These are phyloP conservation scores for Stentor roeselii DNA, from an alignment of 73 alveolate species.

Conservation along the genomic window DNA sequence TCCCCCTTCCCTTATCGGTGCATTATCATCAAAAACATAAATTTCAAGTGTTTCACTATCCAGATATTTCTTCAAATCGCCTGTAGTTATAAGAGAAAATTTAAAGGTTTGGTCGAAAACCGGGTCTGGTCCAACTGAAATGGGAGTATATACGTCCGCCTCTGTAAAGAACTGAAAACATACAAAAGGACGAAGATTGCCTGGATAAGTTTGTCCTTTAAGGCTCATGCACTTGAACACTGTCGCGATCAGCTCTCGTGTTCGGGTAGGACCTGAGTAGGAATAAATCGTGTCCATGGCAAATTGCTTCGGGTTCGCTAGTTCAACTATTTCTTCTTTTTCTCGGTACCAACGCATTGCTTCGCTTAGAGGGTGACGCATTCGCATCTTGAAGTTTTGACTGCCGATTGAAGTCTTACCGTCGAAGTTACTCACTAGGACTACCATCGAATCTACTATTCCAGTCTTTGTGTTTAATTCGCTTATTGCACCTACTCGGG, in stretches of 20 bases:
- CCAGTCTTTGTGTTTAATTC: constrained; percentile 30
- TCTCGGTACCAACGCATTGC: constrained; percentile 79
- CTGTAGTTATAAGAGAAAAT: constrained; percentile 55
- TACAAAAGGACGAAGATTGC: constrained; percentile 70
- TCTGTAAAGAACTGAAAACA: constrained; percentile 79
- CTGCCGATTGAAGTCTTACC: constrained; percentile 49
- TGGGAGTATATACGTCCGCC: constrained; percentile 67
- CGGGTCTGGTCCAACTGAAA: constrained; percentile 71
- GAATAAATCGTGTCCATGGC: constrained; percentile 53
- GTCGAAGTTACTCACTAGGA: constrained; percentile 28
- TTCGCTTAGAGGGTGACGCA: constrained; percentile 87
- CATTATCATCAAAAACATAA: constrained; percentile 77
- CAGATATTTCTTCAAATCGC: constrained; percentile 62
- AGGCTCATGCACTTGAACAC: constrained; percentile 55
- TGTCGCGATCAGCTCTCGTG: constrained; percentile 58
- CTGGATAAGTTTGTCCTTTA: constrained; percentile 43
- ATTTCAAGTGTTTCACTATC: constrained; percentile 70
- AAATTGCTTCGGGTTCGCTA: constrained; percentile 12
- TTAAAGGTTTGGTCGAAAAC: constrained; percentile 72
- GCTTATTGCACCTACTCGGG: background rate
- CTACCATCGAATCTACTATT: constrained; percentile 28
- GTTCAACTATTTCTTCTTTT: constrained; percentile 49
- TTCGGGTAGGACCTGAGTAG: constrained; percentile 42
- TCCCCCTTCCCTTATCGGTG: constrained; percentile 76
- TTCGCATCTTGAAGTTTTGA: constrained; percentile 79